Base-by-base conservation (phyloP, 2,329 filamentous ascomycete genomes). In the Exophiala spinifera region DNA sequence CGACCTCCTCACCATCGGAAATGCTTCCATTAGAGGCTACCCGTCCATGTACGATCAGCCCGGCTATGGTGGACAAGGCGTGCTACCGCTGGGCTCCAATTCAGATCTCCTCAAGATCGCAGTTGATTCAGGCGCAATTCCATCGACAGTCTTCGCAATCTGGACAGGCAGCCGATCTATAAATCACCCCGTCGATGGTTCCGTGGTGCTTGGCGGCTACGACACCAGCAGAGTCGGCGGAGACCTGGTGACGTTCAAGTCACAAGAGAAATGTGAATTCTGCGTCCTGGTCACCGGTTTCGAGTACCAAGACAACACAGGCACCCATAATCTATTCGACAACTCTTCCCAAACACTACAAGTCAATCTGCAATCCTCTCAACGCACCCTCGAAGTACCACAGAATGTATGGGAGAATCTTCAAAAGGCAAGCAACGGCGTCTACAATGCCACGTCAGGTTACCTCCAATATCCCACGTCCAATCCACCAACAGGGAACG, bases 131-230 rank as follows among this genome's bases (percentile, higher is more conserved):
- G 51, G 49, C 8, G 36, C 49, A 20, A 48, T 50, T 10, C 59
- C 61, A 17, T 63, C 61, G 8, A 55, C 57, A 3, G 58, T 59
- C 20, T 60, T 51, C 34, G 60, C 59, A 15, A 43, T 63, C 3
- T 63, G 58, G 52, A 44, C 61, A 21, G 61, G 61, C n/a, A 57
- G 51, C 48, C 60, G 60, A 8, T 60, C 55, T 17, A 55, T 53
- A 21, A 33, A 51, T 8, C 20, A 53, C 19, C 53, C 57, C 2
- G 53, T 55, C 20, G 61, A 60, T 17, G 61, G 61, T 11, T 51
- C 57, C 7, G 36, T 63, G 3, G 55, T 63, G 23, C 45, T 63
- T n/a, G 61, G 61, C 14, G 61, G 61, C 34, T 63, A 62, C 45
- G 59, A 61, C 46, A 61, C 47, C 17, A 49, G 55, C 15, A 47